Percentiles rank a stretch among this genome's conserved stretches.
Evolutionary conservation across 306 rosid species (phyloP).

Genomic region (Glycine latifolia): DNA sequence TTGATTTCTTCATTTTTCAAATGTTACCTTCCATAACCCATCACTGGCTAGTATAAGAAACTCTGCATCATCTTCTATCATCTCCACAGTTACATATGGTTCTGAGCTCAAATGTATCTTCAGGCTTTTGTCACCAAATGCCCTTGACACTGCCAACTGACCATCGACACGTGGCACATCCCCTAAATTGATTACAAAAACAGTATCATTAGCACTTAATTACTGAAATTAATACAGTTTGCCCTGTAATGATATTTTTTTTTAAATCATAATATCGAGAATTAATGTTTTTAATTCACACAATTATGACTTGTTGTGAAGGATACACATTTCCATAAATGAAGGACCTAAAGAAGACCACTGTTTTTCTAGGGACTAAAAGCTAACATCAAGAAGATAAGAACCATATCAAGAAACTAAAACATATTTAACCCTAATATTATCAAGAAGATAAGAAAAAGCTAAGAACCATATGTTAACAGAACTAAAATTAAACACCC

Average conservation of each 20-base stretch:
- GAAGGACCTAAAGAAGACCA: background rate
- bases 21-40: slow-evolving; percentile 93
- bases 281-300: background rate
- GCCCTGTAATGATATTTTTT: background rate
- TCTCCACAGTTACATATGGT: slow-evolving; percentile 66
- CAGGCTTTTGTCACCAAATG: slow-evolving; percentile 95
- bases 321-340: background rate
- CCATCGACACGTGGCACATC: slow-evolving; percentile 98
- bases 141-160: slow-evolving; percentile 94
- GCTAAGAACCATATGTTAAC: slow-evolving; percentile 28
- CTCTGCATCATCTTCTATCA: slow-evolving; percentile 67
- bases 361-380: background rate
- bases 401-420: background rate
- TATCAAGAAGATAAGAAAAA: background rate
- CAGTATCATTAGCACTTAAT: slow-evolving; percentile 8
- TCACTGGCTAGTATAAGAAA: slow-evolving; percentile 91
- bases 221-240: background rate
- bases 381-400: background rate
- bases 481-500: slow-evolving; percentile 6
- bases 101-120: slow-evolving; percentile 91
- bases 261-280: background rate
- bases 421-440: background rate
- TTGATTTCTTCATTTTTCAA: slow-evolving; percentile 7
- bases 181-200: slow-evolving; percentile 58
- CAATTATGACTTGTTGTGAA: no score